phyloP scores from a whole-genome alignment of 352 stramenopile species.

The Phytophthora sansomeana region DNA sequence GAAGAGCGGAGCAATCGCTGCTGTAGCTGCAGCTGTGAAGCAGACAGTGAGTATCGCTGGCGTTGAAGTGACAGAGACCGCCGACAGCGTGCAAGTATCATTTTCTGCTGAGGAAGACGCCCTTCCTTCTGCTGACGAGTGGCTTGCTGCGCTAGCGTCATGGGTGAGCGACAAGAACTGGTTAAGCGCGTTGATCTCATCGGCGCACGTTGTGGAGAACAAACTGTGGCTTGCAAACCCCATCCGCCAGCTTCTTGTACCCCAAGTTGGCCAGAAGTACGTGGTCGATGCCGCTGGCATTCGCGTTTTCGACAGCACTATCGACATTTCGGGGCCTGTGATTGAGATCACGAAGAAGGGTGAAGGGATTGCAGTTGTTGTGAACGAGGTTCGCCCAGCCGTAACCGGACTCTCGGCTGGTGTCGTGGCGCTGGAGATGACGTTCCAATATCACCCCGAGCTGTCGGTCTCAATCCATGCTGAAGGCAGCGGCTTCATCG shows the following conservation, averaged over 20 bases:
- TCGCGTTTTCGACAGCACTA: slow-evolving; percentile 51
- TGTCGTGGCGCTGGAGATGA: slow-evolving; percentile 62
- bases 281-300: slow-evolving; percentile 42
- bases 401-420: slow-evolving; percentile 53
- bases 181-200: slow-evolving; percentile 63
- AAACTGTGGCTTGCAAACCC: slow-evolving; percentile 82
- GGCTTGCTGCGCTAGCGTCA: slow-evolving; percentile 48
- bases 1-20: slow-evolving; percentile 23
- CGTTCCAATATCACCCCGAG: slow-evolving; percentile 59
- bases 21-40: slow-evolving; percentile 4
- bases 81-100: slow-evolving; percentile 33
- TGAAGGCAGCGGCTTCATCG: slow-evolving; percentile 48
- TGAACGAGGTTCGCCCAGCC: slow-evolving; percentile 68
- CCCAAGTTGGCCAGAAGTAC: slow-evolving; percentile 57
- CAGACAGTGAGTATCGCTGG: slow-evolving; percentile 29
- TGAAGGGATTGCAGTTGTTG: slow-evolving; percentile 47
- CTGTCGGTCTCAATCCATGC: slow-evolving; percentile 62
- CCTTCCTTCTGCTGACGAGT: slow-evolving; percentile 48
- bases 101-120: slow-evolving; percentile 34
- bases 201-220: slow-evolving; percentile 44
- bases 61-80: slow-evolving; percentile 37
- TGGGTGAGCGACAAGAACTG: slow-evolving; percentile 56
- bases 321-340: slow-evolving; percentile 47
- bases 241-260: slow-evolving; percentile 57
- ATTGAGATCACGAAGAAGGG: slow-evolving; percentile 56